Conservation (phyloP, 2,329 filamentous ascomycete species). For the Colletotrichum sp. region DNA sequence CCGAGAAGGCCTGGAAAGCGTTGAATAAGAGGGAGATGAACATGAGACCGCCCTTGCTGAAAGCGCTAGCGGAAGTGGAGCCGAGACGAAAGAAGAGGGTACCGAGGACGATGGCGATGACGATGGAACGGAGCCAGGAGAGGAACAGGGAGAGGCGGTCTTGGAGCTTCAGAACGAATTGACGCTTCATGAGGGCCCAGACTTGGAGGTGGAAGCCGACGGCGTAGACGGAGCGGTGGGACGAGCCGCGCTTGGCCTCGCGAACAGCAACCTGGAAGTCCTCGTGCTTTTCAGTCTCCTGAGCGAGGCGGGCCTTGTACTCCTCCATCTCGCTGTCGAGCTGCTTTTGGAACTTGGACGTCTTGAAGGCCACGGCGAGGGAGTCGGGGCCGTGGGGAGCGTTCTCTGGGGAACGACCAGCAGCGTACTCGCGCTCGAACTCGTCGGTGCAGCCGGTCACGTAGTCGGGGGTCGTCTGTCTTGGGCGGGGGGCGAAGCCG, state of each 20-base stretch:
- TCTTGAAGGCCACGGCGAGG: constrained; percentile 72
- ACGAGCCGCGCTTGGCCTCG: constrained; percentile 79
- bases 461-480: constrained; percentile 83
- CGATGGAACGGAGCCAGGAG: constrained; percentile 70
- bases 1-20: constrained; percentile 84
- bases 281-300: constrained; percentile 71
- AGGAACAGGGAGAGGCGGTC: constrained; percentile 80
- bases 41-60: constrained; percentile 80
- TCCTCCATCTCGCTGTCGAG: constrained; percentile 69
- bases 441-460: constrained; percentile 82
- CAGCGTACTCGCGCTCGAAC: constrained; percentile 79
- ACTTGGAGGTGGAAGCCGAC: constrained; percentile 84
- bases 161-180: constrained; percentile 86
- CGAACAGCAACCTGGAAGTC: constrained; percentile 78
- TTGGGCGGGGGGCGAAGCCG: constrained; percentile 75
- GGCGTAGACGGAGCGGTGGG: constrained; percentile 79
- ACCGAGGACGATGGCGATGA: constrained; percentile 80
- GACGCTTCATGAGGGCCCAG: constrained; percentile 82
- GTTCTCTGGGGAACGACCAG: constrained; percentile 68
- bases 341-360: constrained; percentile 62
- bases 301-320: constrained; percentile 69
- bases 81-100: constrained; percentile 79
- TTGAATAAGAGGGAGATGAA: constrained; percentile 85
- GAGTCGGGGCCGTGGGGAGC: constrained; percentile 72
- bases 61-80: constrained; percentile 71